phyloP scores from a whole-genome alignment of 2,329 filamentous ascomycete genomes.

The Clarireedia sp. region DNA sequence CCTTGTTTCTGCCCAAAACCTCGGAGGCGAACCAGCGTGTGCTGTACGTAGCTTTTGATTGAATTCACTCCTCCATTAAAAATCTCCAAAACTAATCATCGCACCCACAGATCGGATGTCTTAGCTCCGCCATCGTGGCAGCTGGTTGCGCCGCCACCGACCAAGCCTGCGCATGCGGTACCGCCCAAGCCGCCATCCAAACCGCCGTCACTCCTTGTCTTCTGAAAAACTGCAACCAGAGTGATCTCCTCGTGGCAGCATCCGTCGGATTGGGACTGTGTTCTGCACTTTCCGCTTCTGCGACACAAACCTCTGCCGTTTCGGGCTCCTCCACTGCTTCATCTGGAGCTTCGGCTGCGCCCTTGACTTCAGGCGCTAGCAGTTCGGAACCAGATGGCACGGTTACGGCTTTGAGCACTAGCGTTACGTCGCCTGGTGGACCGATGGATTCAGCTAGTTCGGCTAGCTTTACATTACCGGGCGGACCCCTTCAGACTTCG shows the following conservation, averaged over 20 bases:
- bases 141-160: slow-evolving; percentile 33
- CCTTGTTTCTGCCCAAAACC: neutral
- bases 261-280: slow-evolving; percentile 29
- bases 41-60: neutral
- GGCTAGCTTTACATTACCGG: neutral
- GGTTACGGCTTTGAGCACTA: neutral
- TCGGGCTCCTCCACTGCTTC: too few relatives aligned
- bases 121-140: slow-evolving; percentile 30
- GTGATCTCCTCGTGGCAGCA: slow-evolving; percentile 28
- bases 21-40: slow-evolving; percentile 1
- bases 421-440: neutral
- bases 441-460: neutral
- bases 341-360: too few relatives aligned
- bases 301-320: neutral
- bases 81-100: neutral
- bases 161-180: slow-evolving; percentile 34
- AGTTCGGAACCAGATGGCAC: neutral
- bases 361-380: too few relatives aligned
- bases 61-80: neutral
- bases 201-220: slow-evolving; percentile 26
- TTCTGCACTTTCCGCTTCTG: slow-evolving; percentile 24
- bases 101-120: slow-evolving; percentile 24
- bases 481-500: neutral
- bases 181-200: slow-evolving; percentile 26
- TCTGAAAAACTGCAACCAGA: slow-evolving; percentile 29